Evolutionary conservation across 2,329 filamentous ascomycete species (phyloP).

Genomic region (Pseudogymnoascus sp.): DNA sequence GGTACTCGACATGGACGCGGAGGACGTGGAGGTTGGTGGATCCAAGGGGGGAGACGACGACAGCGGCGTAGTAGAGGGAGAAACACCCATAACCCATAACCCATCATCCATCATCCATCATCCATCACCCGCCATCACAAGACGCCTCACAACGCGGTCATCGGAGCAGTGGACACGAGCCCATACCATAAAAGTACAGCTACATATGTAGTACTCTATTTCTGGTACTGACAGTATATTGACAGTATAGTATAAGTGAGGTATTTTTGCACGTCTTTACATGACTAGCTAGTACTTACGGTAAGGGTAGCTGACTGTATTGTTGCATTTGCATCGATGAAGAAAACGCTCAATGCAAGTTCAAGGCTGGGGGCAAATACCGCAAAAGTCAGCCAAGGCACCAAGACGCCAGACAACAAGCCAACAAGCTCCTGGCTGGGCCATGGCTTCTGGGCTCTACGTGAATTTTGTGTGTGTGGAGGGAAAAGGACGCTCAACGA

Average conservation of each 20-base stretch:
- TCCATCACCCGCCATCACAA: neutral
- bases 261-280: neutral
- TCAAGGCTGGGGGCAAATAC: neutral
- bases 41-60: neutral
- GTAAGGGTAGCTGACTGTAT: neutral
- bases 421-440: neutral
- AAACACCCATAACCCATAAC: too few relatives aligned
- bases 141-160: constrained; percentile 1
- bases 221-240: neutral
- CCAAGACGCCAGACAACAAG: neutral
- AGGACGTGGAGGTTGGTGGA: neutral
- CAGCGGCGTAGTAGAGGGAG: neutral
- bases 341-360: too few relatives aligned
- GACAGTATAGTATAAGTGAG: neutral
- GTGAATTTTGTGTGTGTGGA: neutral
- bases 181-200: neutral
- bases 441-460: neutral
- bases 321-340: too few relatives aligned
- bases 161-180: constrained; percentile 1
- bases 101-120: too few relatives aligned
- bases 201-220: neutral
- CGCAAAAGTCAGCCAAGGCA: neutral
- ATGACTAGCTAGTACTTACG: neutral
- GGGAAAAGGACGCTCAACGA: neutral
- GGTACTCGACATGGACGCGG: neutral